Evolutionary conservation across 139 green algal genomes (phyloP), one percentile per base, ranked within the genome.

Genomic region (Edaphochlamys debaryana): DNA sequence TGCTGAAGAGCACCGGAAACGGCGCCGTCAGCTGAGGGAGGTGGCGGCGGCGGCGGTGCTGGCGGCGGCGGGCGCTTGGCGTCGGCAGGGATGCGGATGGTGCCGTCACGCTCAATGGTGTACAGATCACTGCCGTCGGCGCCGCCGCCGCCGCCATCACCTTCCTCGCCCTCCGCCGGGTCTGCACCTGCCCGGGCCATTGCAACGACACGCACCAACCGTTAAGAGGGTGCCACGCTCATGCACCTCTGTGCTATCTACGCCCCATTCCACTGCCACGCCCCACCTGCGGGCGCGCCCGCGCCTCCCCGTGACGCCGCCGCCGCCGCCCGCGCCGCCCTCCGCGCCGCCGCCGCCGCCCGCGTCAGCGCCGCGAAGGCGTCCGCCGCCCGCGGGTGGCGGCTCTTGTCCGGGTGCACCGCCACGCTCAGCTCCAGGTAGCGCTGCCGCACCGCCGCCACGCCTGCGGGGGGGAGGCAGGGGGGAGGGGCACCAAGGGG

Each of bases 361-460:
- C 84, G 79, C 38, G 66, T 86, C 58, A 94, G 56, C 0, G 73
- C 72, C n/a, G 84, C 76, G 68, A 97, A 96, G 22, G 92, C 92
- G 17, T 89, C 67, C 8, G 85, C 81, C 22, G 94, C 94, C 0
- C 40, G 20, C 23, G 88, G 48, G 11, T 91, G 78, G 29, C 36
- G 25, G 84, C 89, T 95, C 74, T 95, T 96, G 88, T 98, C 94
- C 0, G 94, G 94, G 58, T 98, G 94, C 27, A 96, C 81, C 30
- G 90, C 30, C 25, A 93, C 82, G n/a, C 89, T 93, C 7, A 97
- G 87, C 73, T 90, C 79, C 2, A 79, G 67, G 87, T 94, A 95
- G 8, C 87, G 74, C 34, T 67, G 79, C 67, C 85, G 89, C 41
- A 87, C 69, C 36, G 32, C 58, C 37, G 60, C 37, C 38, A 20